Percentiles rank a stretch among this genome's conserved stretches.
These are phyloP conservation scores for Candida fluviatilis DNA, from an alignment of 805 yeast genomes.

Conservation along the genomic window DNA sequence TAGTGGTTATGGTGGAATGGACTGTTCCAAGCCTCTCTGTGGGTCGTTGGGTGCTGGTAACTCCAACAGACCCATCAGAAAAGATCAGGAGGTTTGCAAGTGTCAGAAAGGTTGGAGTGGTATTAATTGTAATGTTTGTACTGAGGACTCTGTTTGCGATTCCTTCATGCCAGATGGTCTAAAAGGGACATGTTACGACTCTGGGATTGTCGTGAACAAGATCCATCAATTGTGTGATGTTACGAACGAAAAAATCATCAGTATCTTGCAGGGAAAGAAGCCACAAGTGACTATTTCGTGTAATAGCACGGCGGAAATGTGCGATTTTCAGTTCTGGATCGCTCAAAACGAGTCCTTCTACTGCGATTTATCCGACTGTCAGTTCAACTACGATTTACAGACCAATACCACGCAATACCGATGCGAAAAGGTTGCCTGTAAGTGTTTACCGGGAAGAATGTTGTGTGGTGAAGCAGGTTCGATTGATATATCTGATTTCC, in stretches of 20 bases:
- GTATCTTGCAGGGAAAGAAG: constrained; percentile 69
- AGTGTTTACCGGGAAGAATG: constrained; percentile 89
- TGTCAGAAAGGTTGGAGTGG: constrained; percentile 92
- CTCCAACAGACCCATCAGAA: constrained; percentile 59
- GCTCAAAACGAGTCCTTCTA: constrained; percentile 85
- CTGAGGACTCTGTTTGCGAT: constrained; percentile 70
- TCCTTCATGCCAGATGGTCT: constrained; percentile 82
- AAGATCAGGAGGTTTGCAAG: constrained; percentile 51
- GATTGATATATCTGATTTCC: constrained; percentile 88
- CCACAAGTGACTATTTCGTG: constrained; percentile 95
- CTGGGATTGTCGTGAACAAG: constrained; percentile 76
- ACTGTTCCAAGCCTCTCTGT: constrained; percentile 84
- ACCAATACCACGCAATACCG: constrained; percentile 69
- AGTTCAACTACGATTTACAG: constrained; percentile 56
- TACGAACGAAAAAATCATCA: constrained; percentile 80
- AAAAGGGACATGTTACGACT: constrained; percentile 82
- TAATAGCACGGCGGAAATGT: constrained; percentile 55
- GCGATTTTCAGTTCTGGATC: constrained; percentile 96
- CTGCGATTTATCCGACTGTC: constrained; percentile 78
- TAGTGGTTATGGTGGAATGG: constrained; percentile 90
- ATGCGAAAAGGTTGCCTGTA: constrained; percentile 77
- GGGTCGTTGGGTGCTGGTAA: constrained; percentile 70
- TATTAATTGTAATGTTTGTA: constrained; percentile 88
- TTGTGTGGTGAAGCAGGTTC: constrained; percentile 93
- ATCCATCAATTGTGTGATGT: constrained; percentile 93